Base-by-base conservation (phyloP, 2,329 filamentous ascomycete genomes). In the Esteya vermicola region DNA sequence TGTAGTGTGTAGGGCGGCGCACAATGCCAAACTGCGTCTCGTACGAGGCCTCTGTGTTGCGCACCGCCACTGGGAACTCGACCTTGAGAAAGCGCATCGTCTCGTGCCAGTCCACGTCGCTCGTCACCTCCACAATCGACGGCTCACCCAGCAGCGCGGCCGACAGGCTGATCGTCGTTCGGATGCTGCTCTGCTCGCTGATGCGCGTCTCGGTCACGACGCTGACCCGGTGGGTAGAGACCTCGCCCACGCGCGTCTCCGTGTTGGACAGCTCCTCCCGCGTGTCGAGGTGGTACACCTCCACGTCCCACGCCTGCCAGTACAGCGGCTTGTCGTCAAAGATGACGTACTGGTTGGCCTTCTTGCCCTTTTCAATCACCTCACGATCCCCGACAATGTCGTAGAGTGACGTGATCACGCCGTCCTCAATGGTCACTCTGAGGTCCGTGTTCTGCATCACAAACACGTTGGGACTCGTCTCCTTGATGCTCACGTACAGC, bases 21-120 rank as follows among this genome's bases (percentile, higher is more conserved):
- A 91, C 79, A 50, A 95, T 76, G 50, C 89, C 89, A 54, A 85
- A 96, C 52, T 94, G 88, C 8, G 85, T 93, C 60, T 98, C 91
- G 57, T 98, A 98, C 12, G 78, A 84, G 25, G 91, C 91, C 60
- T 95, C 86, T 0, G 81, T 93, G 60, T 89, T 95, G 50, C 78
- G 75, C 47, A 96, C 71, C 52, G 93, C 81, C 46, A 95, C 88
- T 0, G 91, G 89, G 62, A 98, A 98, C 57, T 98, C 91, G 38
- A 96, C 89, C 67, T 98, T 98, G 54, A 98, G 72, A 68, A 96
- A 96, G 56, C 91, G 93, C 81, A 91, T 95, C 12, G 77, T 85
- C 59, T 98, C 91, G 50, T 81, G 82, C 91, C 91, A 98, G 55
- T 95, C 85, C n/a, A 96, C 84, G 49, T 93, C 85, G 38, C 80